Conservation (phyloP, 106 monocot genomes). For the Chionographis japonica region DNA sequence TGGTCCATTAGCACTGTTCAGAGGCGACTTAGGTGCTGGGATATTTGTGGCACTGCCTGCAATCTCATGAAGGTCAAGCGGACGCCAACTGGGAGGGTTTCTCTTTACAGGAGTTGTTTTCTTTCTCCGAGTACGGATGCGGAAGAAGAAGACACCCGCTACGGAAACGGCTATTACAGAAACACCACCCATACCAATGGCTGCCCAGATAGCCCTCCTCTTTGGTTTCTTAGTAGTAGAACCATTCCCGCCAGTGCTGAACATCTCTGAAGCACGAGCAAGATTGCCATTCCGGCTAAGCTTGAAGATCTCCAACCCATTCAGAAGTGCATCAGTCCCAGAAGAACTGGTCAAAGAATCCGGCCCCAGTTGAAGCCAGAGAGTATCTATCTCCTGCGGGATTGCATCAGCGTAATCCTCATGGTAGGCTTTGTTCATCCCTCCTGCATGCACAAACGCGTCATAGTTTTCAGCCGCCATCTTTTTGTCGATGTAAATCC, state of each 20-base stretch:
- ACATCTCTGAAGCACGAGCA: conserved; percentile 27
- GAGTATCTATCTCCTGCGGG: conserved; percentile 18
- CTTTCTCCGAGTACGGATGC: conserved; percentile 14
- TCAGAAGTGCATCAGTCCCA: conserved; percentile 50
- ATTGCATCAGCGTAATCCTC: conserved; percentile 44
- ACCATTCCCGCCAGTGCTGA: neutral
- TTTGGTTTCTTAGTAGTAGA: neutral
- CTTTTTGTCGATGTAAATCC: conserved; percentile 59
- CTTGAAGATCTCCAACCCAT: conserved; percentile 78
- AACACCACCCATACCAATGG: conserved; percentile 18
- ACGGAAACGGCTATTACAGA: conserved; percentile 4
- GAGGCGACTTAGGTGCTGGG: neutral
- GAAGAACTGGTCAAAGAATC: conserved; percentile 28
- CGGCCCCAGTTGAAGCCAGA: conserved; percentile 64
- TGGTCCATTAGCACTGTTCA: conserved; percentile 8
- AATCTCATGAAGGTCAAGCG: conserved; percentile 26
- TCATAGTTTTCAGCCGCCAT: conserved; percentile 58
- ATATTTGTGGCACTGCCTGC: conserved; percentile 26
- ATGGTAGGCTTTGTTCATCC: conserved; percentile 66
- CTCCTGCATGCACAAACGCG: conserved; percentile 40
- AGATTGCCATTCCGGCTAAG: conserved; percentile 57
- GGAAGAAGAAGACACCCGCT: conserved; percentile 9
- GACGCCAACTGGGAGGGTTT: conserved; percentile 27
- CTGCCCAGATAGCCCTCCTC: conserved; percentile 15
- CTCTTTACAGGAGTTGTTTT: conserved; percentile 18